These are phyloP conservation scores for Wilhelminamyces savonicus DNA, from an alignment of 805 yeast genomes.

Conservation along the genomic window DNA sequence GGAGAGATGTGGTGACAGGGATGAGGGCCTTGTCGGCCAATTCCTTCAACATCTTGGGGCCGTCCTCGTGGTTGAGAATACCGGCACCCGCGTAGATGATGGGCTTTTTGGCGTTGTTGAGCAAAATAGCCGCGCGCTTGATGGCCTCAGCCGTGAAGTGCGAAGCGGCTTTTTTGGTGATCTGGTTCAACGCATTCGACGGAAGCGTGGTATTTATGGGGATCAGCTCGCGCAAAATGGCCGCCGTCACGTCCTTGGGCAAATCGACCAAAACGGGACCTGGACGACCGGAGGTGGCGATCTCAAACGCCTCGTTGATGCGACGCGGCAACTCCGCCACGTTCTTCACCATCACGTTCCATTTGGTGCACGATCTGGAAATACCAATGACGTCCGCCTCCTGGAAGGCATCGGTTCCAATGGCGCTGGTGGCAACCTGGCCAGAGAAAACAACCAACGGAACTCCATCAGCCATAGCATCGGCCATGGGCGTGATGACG, in stretches of 20 bases:
- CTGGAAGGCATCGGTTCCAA: slow-evolving; percentile 98
- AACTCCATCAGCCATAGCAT: slow-evolving; percentile 94
- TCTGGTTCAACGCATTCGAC: slow-evolving; percentile 57
- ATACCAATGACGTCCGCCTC: slow-evolving; percentile 98
- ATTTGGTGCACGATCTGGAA: slow-evolving; percentile 94
- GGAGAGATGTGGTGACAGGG: slow-evolving; percentile 94
- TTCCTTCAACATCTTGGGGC: slow-evolving; percentile 73
- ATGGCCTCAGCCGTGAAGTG: slow-evolving; percentile 73
- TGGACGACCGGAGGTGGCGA: slow-evolving; percentile 93
- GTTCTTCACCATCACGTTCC: slow-evolving; percentile 98
- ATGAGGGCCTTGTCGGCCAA: slow-evolving; percentile 85
- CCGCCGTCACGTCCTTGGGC: slow-evolving; percentile 97
- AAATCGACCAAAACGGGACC: slow-evolving; percentile 97
- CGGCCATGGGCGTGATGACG: slow-evolving; percentile 97
- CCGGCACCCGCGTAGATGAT: slow-evolving; percentile 91
- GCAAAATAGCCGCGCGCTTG: slow-evolving; percentile 66
- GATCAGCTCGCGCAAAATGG: slow-evolving; percentile 77
- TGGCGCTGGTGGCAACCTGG: slow-evolving; percentile 92
- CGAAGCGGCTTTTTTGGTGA: slow-evolving; percentile 64
- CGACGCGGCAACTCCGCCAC: slow-evolving; percentile 93
- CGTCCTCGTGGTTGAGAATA: slow-evolving; percentile 69
- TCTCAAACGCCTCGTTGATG: slow-evolving; percentile 96
- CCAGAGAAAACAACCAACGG: slow-evolving; percentile 97
- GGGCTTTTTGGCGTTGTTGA: slow-evolving; percentile 83
- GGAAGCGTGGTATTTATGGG: slow-evolving; percentile 79